Evolutionary conservation across 139 green algal genomes (phyloP).

Genomic region (Spirogloea muscicola): DNA sequence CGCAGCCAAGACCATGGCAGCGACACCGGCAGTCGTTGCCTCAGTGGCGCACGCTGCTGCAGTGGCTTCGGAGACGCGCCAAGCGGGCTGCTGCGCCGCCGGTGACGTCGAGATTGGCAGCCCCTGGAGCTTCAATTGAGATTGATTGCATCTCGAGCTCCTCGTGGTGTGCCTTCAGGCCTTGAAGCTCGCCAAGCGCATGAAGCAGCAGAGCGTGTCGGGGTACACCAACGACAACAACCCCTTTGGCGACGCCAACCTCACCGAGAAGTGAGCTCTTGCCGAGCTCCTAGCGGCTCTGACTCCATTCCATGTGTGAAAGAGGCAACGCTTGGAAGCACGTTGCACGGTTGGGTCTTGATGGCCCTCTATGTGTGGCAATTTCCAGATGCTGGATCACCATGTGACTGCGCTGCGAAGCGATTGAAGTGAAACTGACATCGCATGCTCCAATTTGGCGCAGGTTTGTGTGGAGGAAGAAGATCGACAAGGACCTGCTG

Average conservation of each 20-base stretch:
- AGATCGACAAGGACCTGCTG: conserved; percentile 78
- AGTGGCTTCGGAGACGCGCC: not conserved
- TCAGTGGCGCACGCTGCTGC: not conserved
- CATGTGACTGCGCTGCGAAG: not conserved
- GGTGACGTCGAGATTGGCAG: not conserved
- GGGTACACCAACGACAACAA: conserved; percentile 74
- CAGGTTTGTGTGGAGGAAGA: conserved; percentile 92
- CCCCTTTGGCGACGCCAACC: conserved; percentile 68
- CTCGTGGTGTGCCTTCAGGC: conserved; percentile 3
- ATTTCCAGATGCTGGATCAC: not conserved
- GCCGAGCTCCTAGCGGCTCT: too few species aligned
- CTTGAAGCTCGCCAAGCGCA: conserved; percentile 27
- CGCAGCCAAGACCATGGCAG: not conserved
- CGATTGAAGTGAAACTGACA: not conserved
- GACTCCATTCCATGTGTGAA: too few species aligned
- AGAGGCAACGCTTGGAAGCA: too few species aligned
- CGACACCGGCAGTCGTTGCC: not conserved
- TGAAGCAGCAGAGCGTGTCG: conserved; percentile 24
- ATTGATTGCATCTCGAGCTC: not conserved
- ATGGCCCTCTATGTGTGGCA: not conserved
- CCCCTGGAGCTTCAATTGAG: not conserved
- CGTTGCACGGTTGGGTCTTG: not conserved
- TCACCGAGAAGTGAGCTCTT: conserved; percentile 51
- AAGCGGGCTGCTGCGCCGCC: not conserved
- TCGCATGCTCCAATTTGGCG: not conserved